These are phyloP conservation scores for Isatis lusitanica DNA, from an alignment of 441 rosid genomes.

Conservation along the genomic window DNA sequence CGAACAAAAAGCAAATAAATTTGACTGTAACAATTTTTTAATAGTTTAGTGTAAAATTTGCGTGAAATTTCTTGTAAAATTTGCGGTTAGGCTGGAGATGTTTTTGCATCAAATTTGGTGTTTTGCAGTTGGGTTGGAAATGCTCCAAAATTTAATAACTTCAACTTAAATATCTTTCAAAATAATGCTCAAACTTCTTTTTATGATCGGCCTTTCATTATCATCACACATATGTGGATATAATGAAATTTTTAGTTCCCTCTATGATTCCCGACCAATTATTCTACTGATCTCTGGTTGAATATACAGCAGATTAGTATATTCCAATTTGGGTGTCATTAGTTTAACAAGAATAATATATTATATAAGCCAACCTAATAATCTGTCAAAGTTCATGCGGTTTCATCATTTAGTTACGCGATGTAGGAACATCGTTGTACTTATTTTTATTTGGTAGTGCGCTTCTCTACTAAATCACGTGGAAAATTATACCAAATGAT, in stretches of 20 bases:
- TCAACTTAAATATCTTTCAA: no score
- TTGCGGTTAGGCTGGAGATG: no score
- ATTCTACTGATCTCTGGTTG: background rate
- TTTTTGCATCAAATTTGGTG: no score
- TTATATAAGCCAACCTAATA: constrained; percentile 7
- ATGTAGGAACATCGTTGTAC: background rate
- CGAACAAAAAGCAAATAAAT: no score
- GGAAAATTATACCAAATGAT: background rate
- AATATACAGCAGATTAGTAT: background rate
- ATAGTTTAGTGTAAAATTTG: no score
- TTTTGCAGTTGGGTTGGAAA: no score
- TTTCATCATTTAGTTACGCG: constrained; percentile 3
- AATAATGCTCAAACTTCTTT: no score
- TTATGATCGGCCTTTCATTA: background rate
- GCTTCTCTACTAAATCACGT: background rate
- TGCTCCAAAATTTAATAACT: no score
- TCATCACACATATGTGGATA: background rate
- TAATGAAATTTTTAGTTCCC: background rate
- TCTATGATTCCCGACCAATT: background rate
- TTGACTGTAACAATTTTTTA: no score
- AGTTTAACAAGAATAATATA: background rate
- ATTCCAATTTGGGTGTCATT: background rate
- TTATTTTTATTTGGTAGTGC: background rate
- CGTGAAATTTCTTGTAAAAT: no score
- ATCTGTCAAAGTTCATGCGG: constrained; percentile 8